Evolutionary conservation across 2,329 filamentous ascomycete genomes (phyloP), one percentile per base, ranked within the genome.

Genomic region (Epichloe scottii): DNA sequence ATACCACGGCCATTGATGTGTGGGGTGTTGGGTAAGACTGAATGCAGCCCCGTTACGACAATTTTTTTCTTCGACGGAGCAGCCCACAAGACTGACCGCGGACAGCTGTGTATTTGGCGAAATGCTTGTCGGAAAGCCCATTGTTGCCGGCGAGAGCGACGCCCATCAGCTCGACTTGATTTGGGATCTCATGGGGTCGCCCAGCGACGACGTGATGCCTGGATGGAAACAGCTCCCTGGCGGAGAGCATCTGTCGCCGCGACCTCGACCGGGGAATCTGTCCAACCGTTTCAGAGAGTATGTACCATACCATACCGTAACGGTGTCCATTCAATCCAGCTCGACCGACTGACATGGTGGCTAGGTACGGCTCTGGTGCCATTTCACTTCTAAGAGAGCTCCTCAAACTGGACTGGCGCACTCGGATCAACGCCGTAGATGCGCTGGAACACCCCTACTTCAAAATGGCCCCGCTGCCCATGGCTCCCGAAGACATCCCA

Each of bases 1-100:
- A 98, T 68, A 98, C 93, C n/a, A 89, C 90, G 14, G 90, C 93
- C 10, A 96, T 98, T 61, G 93, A 98, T 67, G 82, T 98, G 70
- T 98, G 93, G 93, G 93, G 93, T 59, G 91, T 96, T 58, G 93
- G 91, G 86, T 90, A 74, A 72, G 81, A 65, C 11, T 11, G 26
- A 11, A 30, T 30, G 8, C 8, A 30, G 26, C 26, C 8, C 26
- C 26, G 26, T 11, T 0, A 30, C 26, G 10, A 8, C 26, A 8
- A 8, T 21, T 43, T 11, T 33, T 46, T 33, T 26, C 19, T 8
- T 5, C 8, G 11, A 7, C 35, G 12, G 30, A 30, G 30, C 30
- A 30, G 30, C 30, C 19, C n/a, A 1, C 19, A n/a, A 19, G 35
- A 42, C 63, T 65, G 50, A 66, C 48, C 34, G 33, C n/a, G 33